These are phyloP conservation scores for Russula emetica DNA, from an alignment of 768 basidiomycete species.

Conservation along the genomic window DNA sequence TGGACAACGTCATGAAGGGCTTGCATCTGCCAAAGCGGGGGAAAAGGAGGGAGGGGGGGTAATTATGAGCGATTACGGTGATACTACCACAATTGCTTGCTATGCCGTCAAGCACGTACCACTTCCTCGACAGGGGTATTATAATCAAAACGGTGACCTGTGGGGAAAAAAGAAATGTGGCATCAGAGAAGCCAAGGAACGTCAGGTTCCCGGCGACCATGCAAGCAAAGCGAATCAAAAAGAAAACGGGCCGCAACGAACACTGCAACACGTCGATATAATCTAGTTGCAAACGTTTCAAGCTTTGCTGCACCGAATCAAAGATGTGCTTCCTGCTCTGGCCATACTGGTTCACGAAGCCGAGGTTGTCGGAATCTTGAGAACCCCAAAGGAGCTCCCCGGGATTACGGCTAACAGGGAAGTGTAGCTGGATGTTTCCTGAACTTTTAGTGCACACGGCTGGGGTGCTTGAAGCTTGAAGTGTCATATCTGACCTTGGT, in stretches of 20 bases:
- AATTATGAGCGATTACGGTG: neutral
- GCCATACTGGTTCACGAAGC: constrained; percentile 40
- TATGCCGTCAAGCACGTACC: constrained; percentile 4
- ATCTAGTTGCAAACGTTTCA: constrained; percentile 63
- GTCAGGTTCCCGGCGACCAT: neutral
- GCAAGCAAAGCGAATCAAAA: neutral
- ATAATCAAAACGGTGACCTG: constrained; percentile 41
- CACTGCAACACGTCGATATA: constrained; percentile 73
- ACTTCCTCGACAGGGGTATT: constrained; percentile 44
- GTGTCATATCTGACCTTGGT: constrained; percentile 39
- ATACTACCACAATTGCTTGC: neutral
- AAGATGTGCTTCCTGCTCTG: constrained; percentile 53
- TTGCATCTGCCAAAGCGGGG: constrained; percentile 34
- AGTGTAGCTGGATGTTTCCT: constrained; percentile 12
- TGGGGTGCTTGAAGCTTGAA: neutral
- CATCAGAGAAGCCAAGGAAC: neutral
- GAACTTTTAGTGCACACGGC: neutral
- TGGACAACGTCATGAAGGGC: constrained; percentile 44
- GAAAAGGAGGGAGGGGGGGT: neutral
- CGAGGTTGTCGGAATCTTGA: constrained; percentile 27
- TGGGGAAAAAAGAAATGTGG: neutral
- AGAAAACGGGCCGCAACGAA: constrained; percentile 21
- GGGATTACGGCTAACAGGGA: neutral
- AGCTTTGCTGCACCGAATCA: constrained; percentile 50
- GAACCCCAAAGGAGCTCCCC: constrained; percentile 4